Evolutionary conservation across 2,329 filamentous ascomycete species (phyloP), one percentile per base, ranked within the genome.

Genomic region (Fusarium cicatricum): DNA sequence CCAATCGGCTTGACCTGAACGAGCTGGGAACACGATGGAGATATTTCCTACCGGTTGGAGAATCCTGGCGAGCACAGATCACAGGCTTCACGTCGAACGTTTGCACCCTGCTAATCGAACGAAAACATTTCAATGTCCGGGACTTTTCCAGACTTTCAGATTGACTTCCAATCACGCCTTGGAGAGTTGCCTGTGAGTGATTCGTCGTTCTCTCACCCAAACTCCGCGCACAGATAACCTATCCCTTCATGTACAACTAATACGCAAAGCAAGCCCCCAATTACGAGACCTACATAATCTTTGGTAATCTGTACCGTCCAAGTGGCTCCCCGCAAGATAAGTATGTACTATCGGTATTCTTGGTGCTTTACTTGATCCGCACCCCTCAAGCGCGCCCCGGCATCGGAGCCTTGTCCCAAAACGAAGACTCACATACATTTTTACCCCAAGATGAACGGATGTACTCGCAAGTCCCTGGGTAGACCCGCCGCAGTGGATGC

Each of bases 401-500:
- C 57, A 63, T 63, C 60, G 60, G 60, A 64, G 55, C 14, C 33
- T 17, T 16, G 17, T 9, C 29, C 29, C 29, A 12, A 32, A 14
- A 16, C 2, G 34, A 60, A 63, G 43, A 52, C 38, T 44, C 9
- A 41, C n/a, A n/a, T n/a, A n/a, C n/a, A 23, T 37, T 16, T 7
- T 54, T 38, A 21, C 42, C 42, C 45, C 33, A 39, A 23, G 19
- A 14, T 21, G 36, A 23, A 40, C 7, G 8, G 10, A 10, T 36
- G 19, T 39, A 28, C 19, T 23, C 37, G 19, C 37, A 39, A 21
- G 17, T 29, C 12, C 21, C 38, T 47, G 44, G 23, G 37, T 14
- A 19, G 52, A 57, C 60, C 60, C 60, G 51, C 60, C 32, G 33
- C 16, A 38, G 60, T 63, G 60, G 60, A 57, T 61, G 64, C 51